Percentiles rank a stretch among this genome's conserved stretches.
phyloP scores from a whole-genome alignment of 2,329 filamentous ascomycete genomes.

The Tolypocladium paradoxum region DNA sequence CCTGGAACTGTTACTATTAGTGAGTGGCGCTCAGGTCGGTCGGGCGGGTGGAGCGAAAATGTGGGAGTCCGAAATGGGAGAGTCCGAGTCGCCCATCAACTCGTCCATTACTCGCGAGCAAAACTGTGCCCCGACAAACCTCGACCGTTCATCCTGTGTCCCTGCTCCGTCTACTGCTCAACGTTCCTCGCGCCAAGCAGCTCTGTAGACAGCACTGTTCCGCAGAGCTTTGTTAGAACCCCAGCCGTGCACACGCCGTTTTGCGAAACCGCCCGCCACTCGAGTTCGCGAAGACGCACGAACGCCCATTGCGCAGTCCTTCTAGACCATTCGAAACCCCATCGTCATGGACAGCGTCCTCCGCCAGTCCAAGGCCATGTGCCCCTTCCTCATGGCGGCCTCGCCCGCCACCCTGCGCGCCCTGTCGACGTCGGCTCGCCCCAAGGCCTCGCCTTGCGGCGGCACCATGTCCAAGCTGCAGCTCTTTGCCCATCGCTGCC shows the following conservation, averaged over 20 bases:
- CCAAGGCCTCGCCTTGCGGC: slow-evolving; percentile 63
- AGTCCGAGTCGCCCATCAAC: background rate
- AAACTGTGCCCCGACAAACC: background rate
- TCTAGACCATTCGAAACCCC: background rate
- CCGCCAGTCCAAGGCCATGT: slow-evolving; percentile 92
- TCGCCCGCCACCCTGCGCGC: slow-evolving; percentile 85
- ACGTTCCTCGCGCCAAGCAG: background rate
- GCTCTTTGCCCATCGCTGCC: slow-evolving; percentile 86
- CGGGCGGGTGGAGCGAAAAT: too few relatives aligned
- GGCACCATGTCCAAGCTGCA: slow-evolving; percentile 96
- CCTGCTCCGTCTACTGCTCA: background rate
- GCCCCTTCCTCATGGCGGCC: slow-evolving; percentile 92
- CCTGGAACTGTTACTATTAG: background rate
- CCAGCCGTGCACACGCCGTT: background rate
- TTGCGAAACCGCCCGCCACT: background rate
- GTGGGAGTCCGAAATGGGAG: too few relatives aligned
- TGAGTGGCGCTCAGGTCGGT: too few relatives aligned
- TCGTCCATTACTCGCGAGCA: background rate
- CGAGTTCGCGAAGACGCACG: background rate
- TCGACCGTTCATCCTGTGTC: background rate
- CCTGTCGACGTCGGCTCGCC: slow-evolving; percentile 63
- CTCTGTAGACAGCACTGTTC: background rate
- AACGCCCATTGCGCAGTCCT: background rate
- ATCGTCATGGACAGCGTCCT: slow-evolving; percentile 79
- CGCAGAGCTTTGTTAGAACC: background rate